Percentiles rank a stretch among this genome's conserved stretches.
These are phyloP conservation scores for Arachnomyces sp. DNA, from an alignment of 2,329 filamentous ascomycete genomes.

Conservation along the genomic window DNA sequence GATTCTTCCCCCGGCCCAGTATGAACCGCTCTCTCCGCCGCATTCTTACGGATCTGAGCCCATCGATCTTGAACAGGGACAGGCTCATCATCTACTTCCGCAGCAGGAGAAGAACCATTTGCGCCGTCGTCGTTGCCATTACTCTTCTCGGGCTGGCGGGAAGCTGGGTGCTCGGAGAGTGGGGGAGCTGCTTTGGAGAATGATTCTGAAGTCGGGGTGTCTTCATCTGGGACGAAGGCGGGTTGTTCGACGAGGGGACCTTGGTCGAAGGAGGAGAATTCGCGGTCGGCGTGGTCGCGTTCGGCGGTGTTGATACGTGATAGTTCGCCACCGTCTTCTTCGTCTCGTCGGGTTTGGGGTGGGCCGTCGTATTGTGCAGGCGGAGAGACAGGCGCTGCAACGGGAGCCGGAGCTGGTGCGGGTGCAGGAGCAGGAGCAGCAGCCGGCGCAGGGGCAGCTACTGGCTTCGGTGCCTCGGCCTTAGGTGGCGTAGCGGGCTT, in stretches of 20 bases:
- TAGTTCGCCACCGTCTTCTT: conserved; percentile 47
- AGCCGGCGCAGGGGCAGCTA: conserved; percentile 16
- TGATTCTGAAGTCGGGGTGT: conserved; percentile 30
- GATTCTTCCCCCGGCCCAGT: conserved; percentile 51
- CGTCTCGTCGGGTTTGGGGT: conserved; percentile 36
- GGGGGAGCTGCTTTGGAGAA: conserved; percentile 14
- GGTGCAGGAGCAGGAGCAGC: conserved; percentile 11
- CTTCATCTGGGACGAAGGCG: conserved; percentile 61
- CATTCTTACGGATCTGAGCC: conserved; percentile 94
- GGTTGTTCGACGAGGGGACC: conserved; percentile 82
- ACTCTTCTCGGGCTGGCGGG: conserved; percentile 10
- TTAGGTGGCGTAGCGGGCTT: conserved; percentile 9
- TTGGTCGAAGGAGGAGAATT: conserved; percentile 70
- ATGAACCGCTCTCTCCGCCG: conserved; percentile 67
- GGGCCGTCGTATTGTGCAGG: conserved; percentile 20
- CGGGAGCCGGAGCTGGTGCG: conserved; percentile 12
- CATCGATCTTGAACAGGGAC: conserved; percentile 64
- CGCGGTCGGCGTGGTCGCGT: conserved; percentile 36
- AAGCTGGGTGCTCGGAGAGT: conserved; percentile 10
- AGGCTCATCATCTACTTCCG: conserved; percentile 4
- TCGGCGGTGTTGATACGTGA: conserved; percentile 53
- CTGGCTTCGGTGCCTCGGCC: conserved; percentile 14
- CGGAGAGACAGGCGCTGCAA: conserved; percentile 13
- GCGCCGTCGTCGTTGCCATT: conserved; percentile 15
- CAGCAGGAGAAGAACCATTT: too few relatives aligned